These are phyloP conservation scores for Phanerochaete sordida DNA, from an alignment of 768 basidiomycete genomes.

Conservation along the genomic window DNA sequence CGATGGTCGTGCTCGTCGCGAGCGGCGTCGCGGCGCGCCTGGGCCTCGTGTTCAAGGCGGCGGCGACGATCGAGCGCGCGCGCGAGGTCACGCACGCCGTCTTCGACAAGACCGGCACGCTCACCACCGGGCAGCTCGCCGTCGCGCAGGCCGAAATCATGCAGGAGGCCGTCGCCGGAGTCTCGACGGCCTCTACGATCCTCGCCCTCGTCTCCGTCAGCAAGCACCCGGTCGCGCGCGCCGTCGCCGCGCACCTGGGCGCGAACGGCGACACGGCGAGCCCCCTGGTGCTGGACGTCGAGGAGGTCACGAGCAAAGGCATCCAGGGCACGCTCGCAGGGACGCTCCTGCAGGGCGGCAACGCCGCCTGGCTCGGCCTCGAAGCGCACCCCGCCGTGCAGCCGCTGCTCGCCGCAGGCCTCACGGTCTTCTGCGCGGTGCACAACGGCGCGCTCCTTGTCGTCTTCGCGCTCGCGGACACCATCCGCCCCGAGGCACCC, in stretches of 20 bases:
- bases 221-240: constrained; percentile 34
- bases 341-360: constrained; percentile 34
- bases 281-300: constrained; percentile 16
- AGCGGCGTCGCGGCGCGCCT: constrained; percentile 28
- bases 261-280: not conserved
- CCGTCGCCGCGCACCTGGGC: constrained; percentile 29
- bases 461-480: constrained; percentile 41
- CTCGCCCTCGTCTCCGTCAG: constrained; percentile 29
- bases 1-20: constrained; percentile 33
- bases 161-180: constrained; percentile 4
- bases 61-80: constrained; percentile 40
- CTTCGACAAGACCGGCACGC: constrained; percentile 62
- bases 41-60: constrained; percentile 31
- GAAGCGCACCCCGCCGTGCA: constrained; percentile 25
- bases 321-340: constrained; percentile 31
- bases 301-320: constrained; percentile 34
- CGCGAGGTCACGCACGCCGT: constrained; percentile 40
- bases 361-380: constrained; percentile 30
- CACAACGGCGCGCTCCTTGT: constrained; percentile 24
- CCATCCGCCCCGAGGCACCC: constrained; percentile 37
- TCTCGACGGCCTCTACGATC: constrained; percentile 14
- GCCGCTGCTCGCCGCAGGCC: constrained; percentile 34
- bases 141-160: constrained; percentile 33
- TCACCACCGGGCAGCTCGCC: constrained; percentile 40
- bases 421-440: constrained; percentile 41